These are phyloP conservation scores for Debaryomyces sp. DNA, from an alignment of 1,139 yeast species.

Conservation along the genomic window DNA sequence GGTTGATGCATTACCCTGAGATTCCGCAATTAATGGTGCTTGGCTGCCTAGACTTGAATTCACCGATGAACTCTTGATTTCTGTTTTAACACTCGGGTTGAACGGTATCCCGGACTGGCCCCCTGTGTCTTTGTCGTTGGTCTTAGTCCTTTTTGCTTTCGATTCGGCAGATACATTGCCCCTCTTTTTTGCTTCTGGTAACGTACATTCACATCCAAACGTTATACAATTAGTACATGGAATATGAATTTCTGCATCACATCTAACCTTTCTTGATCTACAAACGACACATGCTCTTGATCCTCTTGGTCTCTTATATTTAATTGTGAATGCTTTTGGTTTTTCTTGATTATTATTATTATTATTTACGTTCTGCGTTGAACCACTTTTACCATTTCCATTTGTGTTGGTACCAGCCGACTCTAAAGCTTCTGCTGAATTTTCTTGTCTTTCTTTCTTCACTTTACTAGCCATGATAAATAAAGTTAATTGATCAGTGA, in stretches of 20 bases:
- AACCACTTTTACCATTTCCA: background rate
- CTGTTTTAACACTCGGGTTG: conserved; percentile 2
- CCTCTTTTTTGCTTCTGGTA: conserved; percentile 61
- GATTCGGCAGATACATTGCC: conserved; percentile 32
- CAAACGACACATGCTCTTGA: conserved; percentile 60
- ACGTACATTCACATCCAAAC: conserved; percentile 71
- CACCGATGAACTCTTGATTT: background rate
- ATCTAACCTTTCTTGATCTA: conserved; percentile 72
- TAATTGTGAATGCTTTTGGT: conserved; percentile 54
- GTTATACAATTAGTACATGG: conserved; percentile 81
- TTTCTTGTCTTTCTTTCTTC: conserved; percentile 7
- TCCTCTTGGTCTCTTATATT: conserved; percentile 54
- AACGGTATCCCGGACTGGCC: background rate
- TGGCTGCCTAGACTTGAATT: background rate
- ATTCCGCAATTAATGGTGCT: background rate
- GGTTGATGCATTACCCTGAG: conserved; percentile 2
- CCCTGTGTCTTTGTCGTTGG: background rate
- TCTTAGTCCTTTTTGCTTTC: conserved; percentile 21
- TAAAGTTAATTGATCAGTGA: background rate
- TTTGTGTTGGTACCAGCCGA: background rate
- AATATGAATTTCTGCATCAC: conserved; percentile 68
- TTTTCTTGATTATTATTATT: conserved; percentile 23
- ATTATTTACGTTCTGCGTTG: conserved; percentile 3
- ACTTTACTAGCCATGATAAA: conserved; percentile 6
- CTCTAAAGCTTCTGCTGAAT: background rate